phyloP scores from a whole-genome alignment of 257 asterid genomes.

The Ilex asprella region DNA sequence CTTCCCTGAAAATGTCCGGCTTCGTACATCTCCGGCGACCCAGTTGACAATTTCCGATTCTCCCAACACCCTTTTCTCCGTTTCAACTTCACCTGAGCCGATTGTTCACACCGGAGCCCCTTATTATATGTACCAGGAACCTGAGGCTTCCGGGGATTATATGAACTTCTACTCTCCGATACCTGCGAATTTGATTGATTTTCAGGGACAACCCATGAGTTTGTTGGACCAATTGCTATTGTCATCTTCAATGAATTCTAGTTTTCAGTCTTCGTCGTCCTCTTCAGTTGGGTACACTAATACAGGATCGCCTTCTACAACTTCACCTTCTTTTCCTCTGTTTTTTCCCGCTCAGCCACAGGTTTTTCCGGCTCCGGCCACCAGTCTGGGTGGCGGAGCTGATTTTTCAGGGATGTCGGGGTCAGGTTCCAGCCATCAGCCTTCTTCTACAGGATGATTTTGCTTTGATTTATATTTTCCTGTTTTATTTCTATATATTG shows the following conservation, averaged over 20 bases:
- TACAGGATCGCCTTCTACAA: not conserved
- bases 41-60: not conserved
- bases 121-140: not conserved
- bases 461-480: not conserved
- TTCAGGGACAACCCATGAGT: not conserved
- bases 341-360: not conserved
- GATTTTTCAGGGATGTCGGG: not conserved
- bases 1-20: conserved; percentile 45
- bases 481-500: too few species aligned
- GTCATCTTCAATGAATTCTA: conserved; percentile 7
- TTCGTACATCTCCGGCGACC: not conserved
- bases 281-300: not conserved
- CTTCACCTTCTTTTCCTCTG: not conserved
- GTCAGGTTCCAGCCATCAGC: conserved; percentile 15
- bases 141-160: not conserved
- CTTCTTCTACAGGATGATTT: conserved; percentile 21
- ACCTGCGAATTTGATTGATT: not conserved
- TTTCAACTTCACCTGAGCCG: conserved; percentile 14
- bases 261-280: not conserved
- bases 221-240: conserved; percentile 13
- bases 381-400: conserved; percentile 3
- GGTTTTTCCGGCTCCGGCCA: not conserved
- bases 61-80: conserved; percentile 6
- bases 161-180: not conserved
- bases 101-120: conserved; percentile 12